Percentiles rank a stretch among this genome's conserved stretches.
These are phyloP conservation scores for Candida saitoana DNA, from an alignment of 805 yeast genomes.

Conservation along the genomic window DNA sequence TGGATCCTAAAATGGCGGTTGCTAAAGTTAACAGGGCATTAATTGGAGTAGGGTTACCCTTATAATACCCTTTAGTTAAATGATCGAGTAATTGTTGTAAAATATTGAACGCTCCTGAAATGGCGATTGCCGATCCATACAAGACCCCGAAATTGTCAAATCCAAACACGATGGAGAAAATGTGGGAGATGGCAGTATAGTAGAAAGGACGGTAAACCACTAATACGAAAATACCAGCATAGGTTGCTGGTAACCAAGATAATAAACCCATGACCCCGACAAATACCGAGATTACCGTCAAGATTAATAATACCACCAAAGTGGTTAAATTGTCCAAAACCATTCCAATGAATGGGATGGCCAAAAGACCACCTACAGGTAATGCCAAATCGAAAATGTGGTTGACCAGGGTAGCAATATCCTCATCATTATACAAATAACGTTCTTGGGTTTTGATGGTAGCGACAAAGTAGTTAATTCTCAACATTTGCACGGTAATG, in stretches of 20 bases:
- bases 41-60: conserved; percentile 77
- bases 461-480: conserved; percentile 91
- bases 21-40: conserved; percentile 52
- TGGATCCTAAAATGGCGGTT: conserved; percentile 51
- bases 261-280: conserved; percentile 74
- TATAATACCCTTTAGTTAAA: conserved; percentile 61
- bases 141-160: conserved; percentile 88
- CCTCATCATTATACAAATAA: conserved; percentile 54
- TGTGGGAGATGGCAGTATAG: conserved; percentile 89
- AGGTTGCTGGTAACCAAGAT: conserved; percentile 52
- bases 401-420: conserved; percentile 56
- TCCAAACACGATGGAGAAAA: conserved; percentile 89
- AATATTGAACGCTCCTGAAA: conserved; percentile 78
- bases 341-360: conserved; percentile 84
- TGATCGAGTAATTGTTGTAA: conserved; percentile 66
- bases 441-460: conserved; percentile 80
- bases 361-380: conserved; percentile 82
- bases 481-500: conserved; percentile 83
- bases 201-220: conserved; percentile 88
- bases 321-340: conserved; percentile 73
- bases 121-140: conserved; percentile 79
- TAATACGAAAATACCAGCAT: conserved; percentile 63
- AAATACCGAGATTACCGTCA: conserved; percentile 50
- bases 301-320: conserved; percentile 48
- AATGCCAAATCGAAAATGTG: conserved; percentile 79